These are phyloP conservation scores for Rhexocercosporidium sp. DNA, from an alignment of 2,329 filamentous ascomycete species.

Conservation along the genomic window DNA sequence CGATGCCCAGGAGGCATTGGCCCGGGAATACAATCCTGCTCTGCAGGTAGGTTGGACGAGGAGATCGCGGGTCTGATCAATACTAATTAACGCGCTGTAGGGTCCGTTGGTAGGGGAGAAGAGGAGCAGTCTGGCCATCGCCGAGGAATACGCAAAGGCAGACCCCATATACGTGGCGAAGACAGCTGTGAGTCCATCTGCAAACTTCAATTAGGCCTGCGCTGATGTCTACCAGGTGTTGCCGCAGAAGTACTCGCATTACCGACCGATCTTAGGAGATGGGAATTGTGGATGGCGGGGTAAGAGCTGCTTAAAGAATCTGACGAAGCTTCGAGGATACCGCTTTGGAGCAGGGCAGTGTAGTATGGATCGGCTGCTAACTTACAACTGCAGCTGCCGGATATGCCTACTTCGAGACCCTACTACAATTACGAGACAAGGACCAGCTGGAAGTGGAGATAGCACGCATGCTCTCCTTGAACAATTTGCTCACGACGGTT, in stretches of 20 bases:
- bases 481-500: constrained; percentile 70
- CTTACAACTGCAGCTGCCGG: constrained; percentile 70
- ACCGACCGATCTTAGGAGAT: constrained; percentile 86
- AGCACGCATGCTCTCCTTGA: constrained; percentile 72
- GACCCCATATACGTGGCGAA: constrained; percentile 86
- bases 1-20: constrained; percentile 63
- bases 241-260: constrained; percentile 83
- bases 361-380: constrained; percentile 28
- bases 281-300: constrained; percentile 98
- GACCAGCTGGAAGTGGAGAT: constrained; percentile 72
- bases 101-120: constrained; percentile 83
- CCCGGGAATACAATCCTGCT: constrained; percentile 62
- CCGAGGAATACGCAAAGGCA: constrained; percentile 85
- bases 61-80: constrained; percentile 26
- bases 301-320: constrained; percentile 54
- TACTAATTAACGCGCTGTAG: constrained; percentile 53
- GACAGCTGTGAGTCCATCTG: constrained; percentile 70
- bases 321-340: constrained; percentile 19
- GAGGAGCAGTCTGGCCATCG: constrained; percentile 76
- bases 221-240: constrained; percentile 62
- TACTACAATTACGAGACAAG: constrained; percentile 71
- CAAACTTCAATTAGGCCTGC: constrained; percentile 1
- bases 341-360: neutral
- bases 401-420: constrained; percentile 89
- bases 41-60: constrained; percentile 53